phyloP scores from a whole-genome alignment of 2,329 filamentous ascomycete species.

The Pseudofabraea citricarpa region DNA sequence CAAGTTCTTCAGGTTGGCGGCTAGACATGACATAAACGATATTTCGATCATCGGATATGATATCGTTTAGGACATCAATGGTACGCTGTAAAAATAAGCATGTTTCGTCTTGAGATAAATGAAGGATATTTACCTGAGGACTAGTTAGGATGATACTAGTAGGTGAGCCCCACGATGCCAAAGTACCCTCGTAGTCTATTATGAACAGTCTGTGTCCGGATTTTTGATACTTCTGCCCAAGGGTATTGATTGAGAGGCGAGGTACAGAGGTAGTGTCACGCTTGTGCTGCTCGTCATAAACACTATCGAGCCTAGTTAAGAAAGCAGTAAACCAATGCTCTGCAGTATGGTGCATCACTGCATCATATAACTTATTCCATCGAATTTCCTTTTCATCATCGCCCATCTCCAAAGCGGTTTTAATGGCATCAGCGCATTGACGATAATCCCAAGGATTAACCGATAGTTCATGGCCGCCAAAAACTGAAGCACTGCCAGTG shows the following conservation, averaged over 20 bases:
- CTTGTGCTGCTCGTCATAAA: constrained; percentile 78
- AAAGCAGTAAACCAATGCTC: constrained; percentile 82
- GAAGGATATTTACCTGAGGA: constrained; percentile 48
- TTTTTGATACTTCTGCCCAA: constrained; percentile 61
- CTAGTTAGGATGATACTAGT: constrained; percentile 81
- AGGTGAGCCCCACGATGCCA: constrained; percentile 82
- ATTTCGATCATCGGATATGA: constrained; percentile 76
- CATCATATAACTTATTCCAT: constrained; percentile 69
- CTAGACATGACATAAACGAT: constrained; percentile 93
- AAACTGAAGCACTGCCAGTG: constrained; percentile 84
- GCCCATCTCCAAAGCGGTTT: constrained; percentile 74
- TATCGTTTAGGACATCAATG: constrained; percentile 74
- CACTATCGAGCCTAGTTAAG: constrained; percentile 62
- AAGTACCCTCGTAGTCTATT: constrained; percentile 88
- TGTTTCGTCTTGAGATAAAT: neutral
- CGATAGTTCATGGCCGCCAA: constrained; percentile 72
- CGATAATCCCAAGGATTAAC: constrained; percentile 97
- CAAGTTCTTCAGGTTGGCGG: constrained; percentile 80
- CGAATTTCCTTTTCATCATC: constrained; percentile 67
- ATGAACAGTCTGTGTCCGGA: constrained; percentile 75
- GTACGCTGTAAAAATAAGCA: constrained; percentile 52
- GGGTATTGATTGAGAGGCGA: constrained; percentile 64
- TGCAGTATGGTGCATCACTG: constrained; percentile 78
- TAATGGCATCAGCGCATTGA: constrained; percentile 81
- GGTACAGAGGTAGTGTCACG: constrained; percentile 85